Evolutionary conservation across 106 monocot species (phyloP), one percentile per base, ranked within the genome.

Genomic region (Allium sativum): DNA sequence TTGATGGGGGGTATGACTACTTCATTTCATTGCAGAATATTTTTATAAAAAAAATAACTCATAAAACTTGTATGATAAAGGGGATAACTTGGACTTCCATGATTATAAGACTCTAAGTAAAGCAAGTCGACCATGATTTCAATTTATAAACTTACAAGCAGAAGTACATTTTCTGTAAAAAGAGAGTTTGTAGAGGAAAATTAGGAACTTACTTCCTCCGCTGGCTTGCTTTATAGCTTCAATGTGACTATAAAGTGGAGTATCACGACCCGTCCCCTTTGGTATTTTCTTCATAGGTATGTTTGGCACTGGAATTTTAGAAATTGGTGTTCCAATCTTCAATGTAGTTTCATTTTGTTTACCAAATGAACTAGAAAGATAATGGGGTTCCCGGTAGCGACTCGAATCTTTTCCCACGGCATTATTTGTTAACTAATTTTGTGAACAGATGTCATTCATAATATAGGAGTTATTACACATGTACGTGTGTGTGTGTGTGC

Each of bases 311-410:
- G 70, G 65, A 50, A 13, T 40, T 15, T 66, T 70, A 48, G 59
- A 42, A 45, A 73, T 18, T 68, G 70, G 68, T n/a, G 62, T 77
- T 45, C 61, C 74, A 47, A 93, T 70, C 22, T 21, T 73, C 43
- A 85, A 70, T 31, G 31, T 31, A 52, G 46, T 52, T 21, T 59
- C 40, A 10, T 54, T 73, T 42, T 65, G 63, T 42, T 76, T 65
- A 15, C 31, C 52, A 11, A 93, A 55, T 52, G 77, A 72, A 45
- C 84, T 80, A 70, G 85, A 93, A 20, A 89, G 67, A 40, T 80
- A 80, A 72, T 83, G 82, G 5, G 89, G 85, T 43, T 50, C 45
- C 18, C 76, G 80, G 58, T 89, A 52, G 13, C 78, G 68, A 1
- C 31, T 31, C 10, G 64, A 41, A 19, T 66, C 74, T 42, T 77